Percentiles rank a stretch among this genome's conserved stretches.
Conservation (phyloP, 495 filamentous ascomycete genomes). For the Hypomontagnella monticulosa region DNA sequence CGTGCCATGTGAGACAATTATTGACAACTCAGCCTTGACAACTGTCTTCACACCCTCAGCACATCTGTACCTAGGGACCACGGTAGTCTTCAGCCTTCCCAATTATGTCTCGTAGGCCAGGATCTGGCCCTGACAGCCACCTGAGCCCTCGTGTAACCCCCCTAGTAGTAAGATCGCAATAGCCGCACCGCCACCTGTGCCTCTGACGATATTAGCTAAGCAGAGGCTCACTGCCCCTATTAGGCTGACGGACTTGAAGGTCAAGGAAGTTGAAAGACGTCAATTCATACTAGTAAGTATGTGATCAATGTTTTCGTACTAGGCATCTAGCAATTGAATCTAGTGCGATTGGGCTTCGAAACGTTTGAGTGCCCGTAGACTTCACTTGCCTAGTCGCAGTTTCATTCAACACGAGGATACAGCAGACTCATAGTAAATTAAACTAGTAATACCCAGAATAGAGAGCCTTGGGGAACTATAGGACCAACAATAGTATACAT, state of each 20-base stretch:
- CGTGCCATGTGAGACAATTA: conserved; percentile 40
- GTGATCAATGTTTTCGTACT: no score
- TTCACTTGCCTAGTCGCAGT: no score
- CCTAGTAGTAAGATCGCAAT: not conserved
- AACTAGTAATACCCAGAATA: no score
- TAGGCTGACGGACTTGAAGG: conserved; percentile 3
- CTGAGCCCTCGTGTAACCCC: conserved; percentile 34
- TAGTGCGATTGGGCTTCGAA: no score
- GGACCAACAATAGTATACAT: no score
- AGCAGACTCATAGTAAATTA: no score
- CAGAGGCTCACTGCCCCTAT: conserved; percentile 4
- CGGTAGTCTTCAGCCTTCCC: conserved; percentile 36
- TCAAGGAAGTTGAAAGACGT: not conserved
- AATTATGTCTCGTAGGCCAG: conserved; percentile 29
- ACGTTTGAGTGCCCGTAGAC: no score
- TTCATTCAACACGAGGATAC: no score
- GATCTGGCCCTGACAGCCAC: conserved; percentile 38
- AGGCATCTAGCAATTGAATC: no score
- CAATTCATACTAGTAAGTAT: not conserved
- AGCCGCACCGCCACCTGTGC: conserved; percentile 9
- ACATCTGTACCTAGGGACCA: conserved; percentile 21
- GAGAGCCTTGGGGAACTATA: no score
- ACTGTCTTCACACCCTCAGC: conserved; percentile 43
- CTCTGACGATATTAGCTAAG: conserved; percentile 31
- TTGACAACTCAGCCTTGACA: conserved; percentile 46